A percentile compares a stretch with the other conserved stretches of the same genome.
phyloP scores from a whole-genome alignment of 176 grass and related monocot species.

The Avena insularis region DNA sequence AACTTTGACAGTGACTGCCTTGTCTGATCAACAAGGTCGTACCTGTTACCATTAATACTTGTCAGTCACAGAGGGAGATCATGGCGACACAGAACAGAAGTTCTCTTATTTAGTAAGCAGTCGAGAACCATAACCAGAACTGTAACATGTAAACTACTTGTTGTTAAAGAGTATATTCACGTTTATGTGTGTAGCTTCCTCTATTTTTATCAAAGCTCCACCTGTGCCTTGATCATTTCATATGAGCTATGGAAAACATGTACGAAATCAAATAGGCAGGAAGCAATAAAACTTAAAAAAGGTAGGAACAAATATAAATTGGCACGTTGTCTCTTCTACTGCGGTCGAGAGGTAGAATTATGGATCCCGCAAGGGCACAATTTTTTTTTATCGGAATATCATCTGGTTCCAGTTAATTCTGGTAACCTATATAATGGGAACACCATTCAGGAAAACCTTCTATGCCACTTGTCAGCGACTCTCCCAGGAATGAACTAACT shows the following conservation, averaged over 20 bases:
- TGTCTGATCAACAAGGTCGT: slow-evolving; percentile 91
- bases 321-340: neutral
- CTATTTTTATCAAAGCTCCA: neutral
- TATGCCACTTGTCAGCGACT: neutral
- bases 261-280: neutral
- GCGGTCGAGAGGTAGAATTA: neutral
- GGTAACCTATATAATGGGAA: neutral
- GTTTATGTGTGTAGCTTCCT: neutral
- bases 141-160: neutral
- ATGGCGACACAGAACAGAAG: neutral
- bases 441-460: slow-evolving; percentile 9
- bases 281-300: neutral
- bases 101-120: slow-evolving; percentile 25
- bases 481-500: neutral
- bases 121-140: neutral
- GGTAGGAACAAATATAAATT: neutral
- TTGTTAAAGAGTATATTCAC: slow-evolving; percentile 25
- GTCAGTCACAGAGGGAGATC: neutral
- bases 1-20: slow-evolving; percentile 92
- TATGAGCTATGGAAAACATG: neutral
- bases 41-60: slow-evolving; percentile 50
- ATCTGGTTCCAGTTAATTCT: neutral
- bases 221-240: neutral
- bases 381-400: neutral
- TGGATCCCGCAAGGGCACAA: neutral